phyloP scores from a whole-genome alignment of 139 green algal genomes.

The Pseudopediastrum boryanum region DNA sequence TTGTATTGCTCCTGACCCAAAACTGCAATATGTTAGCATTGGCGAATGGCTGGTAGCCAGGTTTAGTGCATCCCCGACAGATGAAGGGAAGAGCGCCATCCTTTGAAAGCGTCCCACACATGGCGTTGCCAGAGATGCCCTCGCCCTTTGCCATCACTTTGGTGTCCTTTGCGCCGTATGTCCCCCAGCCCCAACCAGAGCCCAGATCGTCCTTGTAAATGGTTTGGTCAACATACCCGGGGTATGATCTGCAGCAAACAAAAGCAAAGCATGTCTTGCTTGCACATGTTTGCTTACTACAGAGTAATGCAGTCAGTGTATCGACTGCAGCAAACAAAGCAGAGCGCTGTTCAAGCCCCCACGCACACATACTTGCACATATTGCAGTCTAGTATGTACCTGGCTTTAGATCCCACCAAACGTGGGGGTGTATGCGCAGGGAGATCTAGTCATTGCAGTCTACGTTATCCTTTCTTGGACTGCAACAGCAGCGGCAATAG shows the following conservation, averaged over 20 bases:
- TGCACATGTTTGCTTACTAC: no score
- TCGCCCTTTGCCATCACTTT: neutral
- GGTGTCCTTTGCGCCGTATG: conserved; percentile 1
- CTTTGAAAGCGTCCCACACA: conserved; percentile 8
- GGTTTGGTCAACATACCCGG: conserved; percentile 7
- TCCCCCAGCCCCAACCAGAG: neutral
- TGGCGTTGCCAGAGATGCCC: neutral
- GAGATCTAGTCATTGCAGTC: no score
- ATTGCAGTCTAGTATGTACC: no score
- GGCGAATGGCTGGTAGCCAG: conserved; percentile 26
- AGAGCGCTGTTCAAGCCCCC: no score
- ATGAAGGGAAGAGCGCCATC: conserved; percentile 5
- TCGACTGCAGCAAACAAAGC: no score
- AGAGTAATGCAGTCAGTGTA: no score
- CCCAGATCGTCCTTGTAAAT: conserved; percentile 1
- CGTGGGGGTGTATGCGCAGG: no score
- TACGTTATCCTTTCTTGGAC: no score
- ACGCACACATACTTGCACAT: no score
- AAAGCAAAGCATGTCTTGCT: no score
- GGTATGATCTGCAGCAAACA: conserved; percentile 7
- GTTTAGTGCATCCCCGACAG: neutral
- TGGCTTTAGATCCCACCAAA: no score
- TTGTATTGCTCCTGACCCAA: conserved; percentile 20
- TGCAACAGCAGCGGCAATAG: no score
- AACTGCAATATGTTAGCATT: conserved; percentile 7